These are phyloP conservation scores for Breviolum minutum DNA, from an alignment of 73 alveolate species.

Conservation along the genomic window DNA sequence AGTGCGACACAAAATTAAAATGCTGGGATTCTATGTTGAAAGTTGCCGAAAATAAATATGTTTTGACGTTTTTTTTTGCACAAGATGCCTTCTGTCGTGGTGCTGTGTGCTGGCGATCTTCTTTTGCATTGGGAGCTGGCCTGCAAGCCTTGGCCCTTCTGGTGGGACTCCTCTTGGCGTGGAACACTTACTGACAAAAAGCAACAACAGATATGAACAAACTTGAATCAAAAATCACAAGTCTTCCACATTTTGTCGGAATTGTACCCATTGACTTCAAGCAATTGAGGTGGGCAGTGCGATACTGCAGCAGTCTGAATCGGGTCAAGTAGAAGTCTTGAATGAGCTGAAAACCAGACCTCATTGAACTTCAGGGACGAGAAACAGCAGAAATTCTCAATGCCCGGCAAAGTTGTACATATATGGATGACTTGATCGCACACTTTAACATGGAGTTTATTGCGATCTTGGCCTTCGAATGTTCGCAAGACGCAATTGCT, in stretches of 20 bases:
- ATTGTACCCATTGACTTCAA: too few species aligned
- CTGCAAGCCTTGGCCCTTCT: background rate
- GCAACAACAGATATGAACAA: background rate
- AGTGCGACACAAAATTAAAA: too few species aligned
- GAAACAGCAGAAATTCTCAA: too few species aligned
- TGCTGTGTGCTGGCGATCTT: constrained; percentile 74
- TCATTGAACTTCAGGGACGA: background rate
- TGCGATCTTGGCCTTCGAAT: background rate
- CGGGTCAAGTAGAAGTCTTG: constrained; percentile 23
- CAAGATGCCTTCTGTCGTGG: constrained; percentile 82
- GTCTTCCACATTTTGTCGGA: too few species aligned
- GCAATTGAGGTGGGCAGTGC: constrained; percentile 46
- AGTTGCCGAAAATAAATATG: too few species aligned
- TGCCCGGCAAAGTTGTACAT: background rate
- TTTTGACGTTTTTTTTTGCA: background rate
- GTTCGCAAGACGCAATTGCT: too few species aligned
- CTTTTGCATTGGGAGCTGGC: constrained; percentile 56
- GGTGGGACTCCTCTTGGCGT: constrained; percentile 31
- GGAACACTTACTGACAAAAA: background rate
- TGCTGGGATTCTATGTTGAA: too few species aligned
- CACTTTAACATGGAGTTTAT: background rate
- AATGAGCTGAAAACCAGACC: background rate
- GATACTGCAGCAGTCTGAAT: constrained; percentile 11
- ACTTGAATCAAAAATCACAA: too few species aligned
- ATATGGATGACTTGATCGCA: background rate